Evolutionary conservation across 2,329 filamentous ascomycete species (phyloP).

Genomic region (Cercospora sp.): DNA sequence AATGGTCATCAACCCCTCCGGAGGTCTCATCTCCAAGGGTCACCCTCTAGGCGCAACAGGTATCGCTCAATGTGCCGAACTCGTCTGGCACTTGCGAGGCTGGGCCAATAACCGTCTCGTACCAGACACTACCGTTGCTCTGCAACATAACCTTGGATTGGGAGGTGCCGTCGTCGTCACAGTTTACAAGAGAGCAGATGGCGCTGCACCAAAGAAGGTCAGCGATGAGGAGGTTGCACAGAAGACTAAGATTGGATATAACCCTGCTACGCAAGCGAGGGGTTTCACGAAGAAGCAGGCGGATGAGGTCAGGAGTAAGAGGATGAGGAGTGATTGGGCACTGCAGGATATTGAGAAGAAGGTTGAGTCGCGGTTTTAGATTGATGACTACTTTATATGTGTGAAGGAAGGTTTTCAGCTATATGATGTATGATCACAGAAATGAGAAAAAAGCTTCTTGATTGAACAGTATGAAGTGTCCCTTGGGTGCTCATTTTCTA

Average conservation of each 20-base stretch:
- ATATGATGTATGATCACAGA: background rate
- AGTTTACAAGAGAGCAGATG: conserved; percentile 83
- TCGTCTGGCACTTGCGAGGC: conserved; percentile 91
- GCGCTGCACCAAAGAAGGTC: conserved; percentile 61
- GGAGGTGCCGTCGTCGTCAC: conserved; percentile 88
- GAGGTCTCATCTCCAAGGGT: conserved; percentile 92
- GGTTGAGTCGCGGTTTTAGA: conserved; percentile 66
- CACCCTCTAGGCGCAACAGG: conserved; percentile 92
- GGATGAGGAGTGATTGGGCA: conserved; percentile 67
- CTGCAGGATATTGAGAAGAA: conserved; percentile 72
- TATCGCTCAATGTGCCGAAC: conserved; percentile 88
- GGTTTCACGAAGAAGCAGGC: conserved; percentile 79
- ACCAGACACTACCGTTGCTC: conserved; percentile 65
- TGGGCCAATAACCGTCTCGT: conserved; percentile 90
- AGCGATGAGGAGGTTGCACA: conserved; percentile 64
- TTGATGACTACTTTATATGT: background rate
- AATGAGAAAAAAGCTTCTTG: background rate
- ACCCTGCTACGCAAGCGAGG: conserved; percentile 84
- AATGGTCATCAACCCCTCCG: conserved; percentile 55
- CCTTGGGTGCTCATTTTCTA: background rate
- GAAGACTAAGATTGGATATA: conserved; percentile 77
- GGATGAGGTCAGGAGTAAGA: conserved; percentile 69
- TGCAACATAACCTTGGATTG: conserved; percentile 91
- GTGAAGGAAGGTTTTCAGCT: background rate
- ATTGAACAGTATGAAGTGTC: background rate